Percentiles rank a stretch among this genome's conserved stretches.
phyloP scores from a whole-genome alignment of 345 rosid species.

The Excoecaria agallocha region DNA sequence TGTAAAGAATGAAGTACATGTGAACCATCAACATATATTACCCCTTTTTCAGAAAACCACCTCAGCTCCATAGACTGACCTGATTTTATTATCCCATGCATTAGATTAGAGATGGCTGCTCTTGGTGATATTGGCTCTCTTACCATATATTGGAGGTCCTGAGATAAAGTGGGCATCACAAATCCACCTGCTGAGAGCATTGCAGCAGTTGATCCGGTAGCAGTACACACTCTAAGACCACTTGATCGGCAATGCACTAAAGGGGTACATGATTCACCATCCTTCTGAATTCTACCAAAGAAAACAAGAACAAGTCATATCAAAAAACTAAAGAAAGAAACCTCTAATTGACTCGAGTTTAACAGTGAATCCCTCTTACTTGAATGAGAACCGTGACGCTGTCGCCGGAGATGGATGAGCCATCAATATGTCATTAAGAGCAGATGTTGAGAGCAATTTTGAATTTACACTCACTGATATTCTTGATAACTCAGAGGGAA shows the following conservation, averaged over 20 bases:
- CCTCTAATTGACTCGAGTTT: neutral
- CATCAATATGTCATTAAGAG: conserved; percentile 74
- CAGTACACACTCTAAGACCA: conserved; percentile 84
- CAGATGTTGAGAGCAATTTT: conserved; percentile 48
- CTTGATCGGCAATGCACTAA: conserved; percentile 75
- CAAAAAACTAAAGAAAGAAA: neutral
- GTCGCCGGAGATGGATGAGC: conserved; percentile 85
- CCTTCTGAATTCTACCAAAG: conserved; percentile 50
- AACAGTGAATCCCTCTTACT: conserved; percentile 33
- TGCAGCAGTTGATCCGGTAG: conserved; percentile 91
- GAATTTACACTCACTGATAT: conserved; percentile 61
- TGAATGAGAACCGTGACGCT: conserved; percentile 79
- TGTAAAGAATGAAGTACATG: conserved; percentile 46
- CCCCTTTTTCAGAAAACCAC: conserved; percentile 69
- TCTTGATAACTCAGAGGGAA: conserved; percentile 61
- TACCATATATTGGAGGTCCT: conserved; percentile 77
- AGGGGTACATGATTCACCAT: conserved; percentile 37
- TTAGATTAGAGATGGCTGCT: conserved; percentile 33
- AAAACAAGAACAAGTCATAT: neutral
- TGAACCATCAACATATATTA: conserved; percentile 73
- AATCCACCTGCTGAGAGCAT: conserved; percentile 92
- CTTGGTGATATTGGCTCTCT: conserved; percentile 78
- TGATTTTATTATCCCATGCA: conserved; percentile 63
- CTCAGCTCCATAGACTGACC: conserved; percentile 50
- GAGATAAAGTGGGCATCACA: conserved; percentile 63